These are phyloP conservation scores for Magnusiomyces sp. DNA, from an alignment of 1,139 yeast genomes.

Conservation along the genomic window DNA sequence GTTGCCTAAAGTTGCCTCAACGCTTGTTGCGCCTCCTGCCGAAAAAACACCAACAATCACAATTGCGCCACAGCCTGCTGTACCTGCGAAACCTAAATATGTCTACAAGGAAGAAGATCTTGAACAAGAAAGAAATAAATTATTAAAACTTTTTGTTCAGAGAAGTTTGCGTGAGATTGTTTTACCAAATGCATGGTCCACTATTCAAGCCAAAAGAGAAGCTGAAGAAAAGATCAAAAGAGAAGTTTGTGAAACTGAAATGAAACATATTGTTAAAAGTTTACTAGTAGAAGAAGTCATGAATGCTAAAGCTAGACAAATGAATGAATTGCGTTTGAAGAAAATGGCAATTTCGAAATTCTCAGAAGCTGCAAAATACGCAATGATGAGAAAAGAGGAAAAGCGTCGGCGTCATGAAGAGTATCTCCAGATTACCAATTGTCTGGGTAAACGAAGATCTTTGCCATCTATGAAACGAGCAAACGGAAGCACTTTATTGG, in stretches of 20 bases:
- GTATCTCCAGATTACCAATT: conserved; percentile 18
- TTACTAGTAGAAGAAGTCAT: conserved; percentile 18
- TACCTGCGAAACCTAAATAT: conserved; percentile 26
- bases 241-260: conserved; percentile 3
- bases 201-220: conserved; percentile 5
- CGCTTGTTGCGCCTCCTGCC: neutral
- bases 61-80: conserved; percentile 18
- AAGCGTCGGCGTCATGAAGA: conserved; percentile 20
- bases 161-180: neutral
- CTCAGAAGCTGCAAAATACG: conserved; percentile 16
- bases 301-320: conserved; percentile 18
- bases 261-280: conserved; percentile 7
- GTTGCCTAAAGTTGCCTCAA: neutral
- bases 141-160: conserved; percentile 6
- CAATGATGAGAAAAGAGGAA: conserved; percentile 19
- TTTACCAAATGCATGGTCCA: conserved; percentile 7
- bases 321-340: conserved; percentile 15
- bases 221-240: conserved; percentile 8
- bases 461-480: neutral
- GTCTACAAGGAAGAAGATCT: conserved; percentile 14
- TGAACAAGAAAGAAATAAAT: conserved; percentile 3
- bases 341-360: conserved; percentile 11
- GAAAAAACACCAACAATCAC: conserved; percentile 10
- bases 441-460: conserved; percentile 21
- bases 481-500: neutral